Evolutionary conservation across 257 asterid genomes (phyloP).

Genomic region (Solanum sitiens): DNA sequence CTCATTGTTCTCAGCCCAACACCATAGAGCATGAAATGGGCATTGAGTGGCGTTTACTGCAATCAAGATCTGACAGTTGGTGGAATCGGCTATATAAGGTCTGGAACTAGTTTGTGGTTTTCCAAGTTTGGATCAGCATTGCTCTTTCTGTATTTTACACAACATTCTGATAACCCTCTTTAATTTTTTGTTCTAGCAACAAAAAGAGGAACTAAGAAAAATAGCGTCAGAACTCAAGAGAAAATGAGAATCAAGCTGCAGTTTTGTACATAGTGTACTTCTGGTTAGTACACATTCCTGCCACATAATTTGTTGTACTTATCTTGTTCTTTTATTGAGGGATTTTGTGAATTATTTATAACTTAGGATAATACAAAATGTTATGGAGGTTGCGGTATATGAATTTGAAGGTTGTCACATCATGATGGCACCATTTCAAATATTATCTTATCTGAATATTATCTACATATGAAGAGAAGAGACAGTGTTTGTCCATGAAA

Average conservation of each 20-base stretch:
- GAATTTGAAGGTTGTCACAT: background rate
- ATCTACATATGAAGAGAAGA: background rate
- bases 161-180: background rate
- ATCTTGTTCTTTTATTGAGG: background rate
- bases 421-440: background rate
- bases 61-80: constrained; percentile 42
- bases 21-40: constrained; percentile 82
- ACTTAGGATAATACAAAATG: background rate
- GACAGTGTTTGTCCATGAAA: background rate
- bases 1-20: constrained; percentile 82
- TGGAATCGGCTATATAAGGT: constrained; percentile 62
- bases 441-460: background rate
- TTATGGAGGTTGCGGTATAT: background rate
- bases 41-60: constrained; percentile 62
- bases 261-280: background rate
- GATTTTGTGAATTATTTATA: background rate
- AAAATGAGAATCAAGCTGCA: constrained; percentile 16
- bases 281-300: constrained; percentile 8
- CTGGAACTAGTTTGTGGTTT: constrained; percentile 1
- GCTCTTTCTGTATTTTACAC: background rate
- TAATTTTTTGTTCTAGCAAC: constrained; percentile 27
- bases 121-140: background rate
- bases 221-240: constrained; percentile 16
- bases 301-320: background rate
- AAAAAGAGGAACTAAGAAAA: constrained; percentile 20